A percentile compares a stretch with the other conserved stretches of the same genome.
Conservation (phyloP, 1,284 basidiomycete genomes). For the Fomitopsis schrenkii region DNA sequence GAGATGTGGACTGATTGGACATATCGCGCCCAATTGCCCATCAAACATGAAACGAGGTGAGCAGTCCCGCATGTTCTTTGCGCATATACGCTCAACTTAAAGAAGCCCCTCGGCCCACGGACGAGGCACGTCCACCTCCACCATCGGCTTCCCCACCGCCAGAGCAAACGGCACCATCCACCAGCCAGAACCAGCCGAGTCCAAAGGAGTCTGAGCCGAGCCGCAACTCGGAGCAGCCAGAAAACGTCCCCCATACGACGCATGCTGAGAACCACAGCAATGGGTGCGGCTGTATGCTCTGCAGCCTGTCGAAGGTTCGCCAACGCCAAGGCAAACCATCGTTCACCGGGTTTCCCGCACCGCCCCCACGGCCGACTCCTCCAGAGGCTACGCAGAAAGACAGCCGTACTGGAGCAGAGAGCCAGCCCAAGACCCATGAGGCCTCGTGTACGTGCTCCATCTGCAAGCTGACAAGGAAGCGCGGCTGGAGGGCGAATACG, state of each 20-base stretch:
- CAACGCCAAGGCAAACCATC: background rate
- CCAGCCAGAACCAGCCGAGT: too few relatives aligned
- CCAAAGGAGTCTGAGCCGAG: too few relatives aligned
- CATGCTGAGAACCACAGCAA: too few relatives aligned
- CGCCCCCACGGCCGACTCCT: background rate
- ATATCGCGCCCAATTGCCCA: background rate
- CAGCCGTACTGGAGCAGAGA: too few relatives aligned
- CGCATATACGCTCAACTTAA: background rate
- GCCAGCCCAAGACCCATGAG: background rate
- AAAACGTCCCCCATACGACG: background rate
- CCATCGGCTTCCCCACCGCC: too few relatives aligned
- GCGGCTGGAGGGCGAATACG: background rate
- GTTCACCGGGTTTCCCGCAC: too few relatives aligned
- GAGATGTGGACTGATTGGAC: background rate
- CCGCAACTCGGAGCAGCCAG: background rate
- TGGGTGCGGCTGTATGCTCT: background rate
- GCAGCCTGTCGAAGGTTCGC: background rate
- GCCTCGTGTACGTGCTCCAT: background rate
- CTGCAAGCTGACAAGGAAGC: background rate
- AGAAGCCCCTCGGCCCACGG: background rate
- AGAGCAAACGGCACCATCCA: too few relatives aligned
- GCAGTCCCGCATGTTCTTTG: background rate
- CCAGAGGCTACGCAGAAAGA: background rate
- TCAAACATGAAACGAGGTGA: too few relatives aligned
- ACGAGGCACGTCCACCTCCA: background rate